Percentiles rank a stretch among this genome's conserved stretches.
These are phyloP conservation scores for Phylloporus rhodoxanthus DNA, from an alignment of 768 basidiomycete species.

Conservation along the genomic window DNA sequence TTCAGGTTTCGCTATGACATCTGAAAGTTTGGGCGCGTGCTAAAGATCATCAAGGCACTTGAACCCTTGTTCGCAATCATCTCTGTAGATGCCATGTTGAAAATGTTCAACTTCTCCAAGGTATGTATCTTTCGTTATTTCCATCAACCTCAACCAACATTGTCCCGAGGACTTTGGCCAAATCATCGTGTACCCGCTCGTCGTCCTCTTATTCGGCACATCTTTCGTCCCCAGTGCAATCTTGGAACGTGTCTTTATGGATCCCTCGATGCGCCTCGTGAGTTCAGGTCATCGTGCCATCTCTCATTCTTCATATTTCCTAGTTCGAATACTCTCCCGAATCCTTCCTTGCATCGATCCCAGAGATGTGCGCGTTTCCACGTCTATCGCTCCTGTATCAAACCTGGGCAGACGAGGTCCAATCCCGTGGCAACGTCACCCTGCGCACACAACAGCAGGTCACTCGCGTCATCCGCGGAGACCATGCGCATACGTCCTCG, in stretches of 20 bases:
- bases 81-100: neutral
- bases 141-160: neutral
- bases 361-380: constrained; percentile 6
- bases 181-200: neutral
- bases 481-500: neutral
- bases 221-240: neutral
- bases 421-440: neutral
- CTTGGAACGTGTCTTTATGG: neutral
- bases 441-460: neutral
- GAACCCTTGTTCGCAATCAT: neutral
- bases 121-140: neutral
- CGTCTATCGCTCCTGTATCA: constrained; percentile 3
- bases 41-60: neutral
- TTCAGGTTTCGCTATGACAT: neutral
- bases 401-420: neutral
- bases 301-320: neutral
- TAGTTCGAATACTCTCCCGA: constrained; percentile 2
- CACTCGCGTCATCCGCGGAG: neutral
- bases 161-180: neutral
- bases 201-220: constrained; percentile 4
- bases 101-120: neutral
- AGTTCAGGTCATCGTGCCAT: neutral
- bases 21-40: neutral
- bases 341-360: constrained; percentile 10
- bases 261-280: neutral